Percentiles rank a stretch among this genome's conserved stretches.
Conservation (phyloP, 2,329 filamentous ascomycete species). For the Bipolaris bicolor region DNA sequence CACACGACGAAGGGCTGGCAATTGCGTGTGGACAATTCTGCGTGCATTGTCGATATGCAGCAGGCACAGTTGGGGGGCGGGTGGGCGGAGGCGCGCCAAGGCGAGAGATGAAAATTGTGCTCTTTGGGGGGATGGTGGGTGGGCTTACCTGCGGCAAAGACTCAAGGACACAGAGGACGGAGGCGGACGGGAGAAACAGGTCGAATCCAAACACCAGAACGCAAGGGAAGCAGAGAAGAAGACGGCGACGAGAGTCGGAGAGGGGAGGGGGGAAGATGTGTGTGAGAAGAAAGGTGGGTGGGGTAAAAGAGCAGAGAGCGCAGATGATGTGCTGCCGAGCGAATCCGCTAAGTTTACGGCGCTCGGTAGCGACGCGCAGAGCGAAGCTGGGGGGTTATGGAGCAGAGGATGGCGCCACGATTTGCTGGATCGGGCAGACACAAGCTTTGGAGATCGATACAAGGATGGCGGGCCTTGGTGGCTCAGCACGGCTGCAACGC, state of each 20-base stretch:
- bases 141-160: slow-evolving; percentile 28
- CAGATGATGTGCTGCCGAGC: slow-evolving; percentile 32
- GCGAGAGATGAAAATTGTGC: slow-evolving; percentile 35
- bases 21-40: slow-evolving; percentile 10
- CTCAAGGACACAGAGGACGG: slow-evolving; percentile 25
- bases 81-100: slow-evolving; percentile 27
- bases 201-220: slow-evolving; percentile 39
- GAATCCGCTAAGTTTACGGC: slow-evolving; percentile 25
- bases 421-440: slow-evolving; percentile 28
- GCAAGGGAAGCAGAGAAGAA: slow-evolving; percentile 42
- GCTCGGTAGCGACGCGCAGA: slow-evolving; percentile 31
- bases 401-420: slow-evolving; percentile 20
- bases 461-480: slow-evolving; percentile 6
- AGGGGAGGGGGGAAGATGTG: slow-evolving; percentile 9
- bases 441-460: slow-evolving; percentile 45
- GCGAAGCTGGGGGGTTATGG: slow-evolving; percentile 17
- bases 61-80: too few species aligned
- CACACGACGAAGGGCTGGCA: background rate
- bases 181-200: slow-evolving; percentile 28
- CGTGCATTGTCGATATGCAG: slow-evolving; percentile 10
- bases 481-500: too few species aligned
- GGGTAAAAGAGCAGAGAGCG: slow-evolving; percentile 31
- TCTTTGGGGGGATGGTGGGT: slow-evolving; percentile 4
- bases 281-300: slow-evolving; percentile 27
- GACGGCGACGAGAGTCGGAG: slow-evolving; percentile 13